These are phyloP conservation scores for Kwoniella shivajii DNA, from an alignment of 1,284 basidiomycete genomes.

Conservation along the genomic window DNA sequence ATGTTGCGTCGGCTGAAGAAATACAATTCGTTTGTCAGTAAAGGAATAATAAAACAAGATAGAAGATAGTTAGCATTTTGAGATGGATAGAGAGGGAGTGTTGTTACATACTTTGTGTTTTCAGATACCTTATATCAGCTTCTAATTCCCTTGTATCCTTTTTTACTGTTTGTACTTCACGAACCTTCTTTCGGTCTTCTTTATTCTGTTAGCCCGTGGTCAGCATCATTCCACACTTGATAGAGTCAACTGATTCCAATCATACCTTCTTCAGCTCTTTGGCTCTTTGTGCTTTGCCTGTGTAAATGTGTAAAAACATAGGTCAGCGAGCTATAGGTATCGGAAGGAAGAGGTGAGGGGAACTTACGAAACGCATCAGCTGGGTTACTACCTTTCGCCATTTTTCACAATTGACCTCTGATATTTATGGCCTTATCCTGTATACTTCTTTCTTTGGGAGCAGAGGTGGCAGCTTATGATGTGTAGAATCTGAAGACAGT, in stretches of 20 bases:
- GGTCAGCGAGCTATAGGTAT: background rate
- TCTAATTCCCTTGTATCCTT: slow-evolving; percentile 71
- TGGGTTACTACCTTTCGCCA: slow-evolving; percentile 80
- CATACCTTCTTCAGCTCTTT: slow-evolving; percentile 86
- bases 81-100: too few relatives aligned
- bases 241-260: background rate
- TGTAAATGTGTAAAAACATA: background rate
- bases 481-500: too few relatives aligned
- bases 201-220: slow-evolving; percentile 78
- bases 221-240: background rate
- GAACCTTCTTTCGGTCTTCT: slow-evolving; percentile 69
- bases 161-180: slow-evolving; percentile 81
- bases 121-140: slow-evolving; percentile 44
- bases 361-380: slow-evolving; percentile 76
- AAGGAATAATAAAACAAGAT: background rate
- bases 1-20: slow-evolving; percentile 23
- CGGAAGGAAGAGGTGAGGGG: slow-evolving; percentile 3
- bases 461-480: too few relatives aligned
- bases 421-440: too few relatives aligned
- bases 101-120: slow-evolving; percentile 31
- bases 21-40: background rate
- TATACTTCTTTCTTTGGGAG: too few relatives aligned
- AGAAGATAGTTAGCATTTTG: background rate
- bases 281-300: slow-evolving; percentile 73
- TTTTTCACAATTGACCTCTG: too few relatives aligned